phyloP scores from a whole-genome alignment of 1,284 basidiomycete species.

The Thelephora terrestris region DNA sequence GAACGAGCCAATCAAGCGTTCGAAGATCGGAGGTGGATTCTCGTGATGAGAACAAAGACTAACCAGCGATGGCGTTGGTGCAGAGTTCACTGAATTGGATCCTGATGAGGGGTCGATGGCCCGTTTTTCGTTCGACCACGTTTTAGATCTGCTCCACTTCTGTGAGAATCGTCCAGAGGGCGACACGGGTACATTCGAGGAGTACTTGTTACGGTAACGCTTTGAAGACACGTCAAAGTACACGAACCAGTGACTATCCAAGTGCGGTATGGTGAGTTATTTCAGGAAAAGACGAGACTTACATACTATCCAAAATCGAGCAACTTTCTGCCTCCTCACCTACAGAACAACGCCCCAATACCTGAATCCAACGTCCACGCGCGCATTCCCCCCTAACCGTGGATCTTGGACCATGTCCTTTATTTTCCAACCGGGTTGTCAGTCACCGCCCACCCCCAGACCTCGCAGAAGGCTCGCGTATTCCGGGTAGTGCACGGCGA shows the following conservation, averaged over 20 bases:
- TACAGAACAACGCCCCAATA: slow-evolving; percentile 74
- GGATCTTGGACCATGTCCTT: slow-evolving; percentile 70
- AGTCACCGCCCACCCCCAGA: background rate
- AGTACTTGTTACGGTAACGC: slow-evolving; percentile 53
- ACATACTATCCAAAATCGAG: slow-evolving; percentile 74
- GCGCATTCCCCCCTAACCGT: slow-evolving; percentile 78
- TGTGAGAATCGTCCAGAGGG: slow-evolving; percentile 77
- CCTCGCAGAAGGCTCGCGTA: slow-evolving; percentile 42
- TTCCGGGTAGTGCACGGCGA: slow-evolving; percentile 61
- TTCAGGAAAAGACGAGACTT: background rate
- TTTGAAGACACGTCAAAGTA: slow-evolving; percentile 80
- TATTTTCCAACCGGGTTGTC: slow-evolving; percentile 19
- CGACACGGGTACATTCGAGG: slow-evolving; percentile 72
- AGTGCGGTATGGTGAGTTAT: slow-evolving; percentile 1
- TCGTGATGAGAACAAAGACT: too few relatives aligned
- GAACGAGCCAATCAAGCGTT: too few relatives aligned
- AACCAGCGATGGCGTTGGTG: too few relatives aligned
- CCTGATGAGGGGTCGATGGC: slow-evolving; percentile 14
- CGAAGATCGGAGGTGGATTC: too few relatives aligned
- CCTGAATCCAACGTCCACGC: slow-evolving; percentile 60
- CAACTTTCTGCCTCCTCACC: slow-evolving; percentile 59
- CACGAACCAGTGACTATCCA: slow-evolving; percentile 76
- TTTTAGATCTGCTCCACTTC: slow-evolving; percentile 68
- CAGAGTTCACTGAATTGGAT: too few relatives aligned
- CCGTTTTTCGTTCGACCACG: slow-evolving; percentile 33